A percentile compares a stretch with the other conserved stretches of the same genome.
phyloP scores from a whole-genome alignment of 2,329 filamentous ascomycete genomes.

The Fusarium sp. region DNA sequence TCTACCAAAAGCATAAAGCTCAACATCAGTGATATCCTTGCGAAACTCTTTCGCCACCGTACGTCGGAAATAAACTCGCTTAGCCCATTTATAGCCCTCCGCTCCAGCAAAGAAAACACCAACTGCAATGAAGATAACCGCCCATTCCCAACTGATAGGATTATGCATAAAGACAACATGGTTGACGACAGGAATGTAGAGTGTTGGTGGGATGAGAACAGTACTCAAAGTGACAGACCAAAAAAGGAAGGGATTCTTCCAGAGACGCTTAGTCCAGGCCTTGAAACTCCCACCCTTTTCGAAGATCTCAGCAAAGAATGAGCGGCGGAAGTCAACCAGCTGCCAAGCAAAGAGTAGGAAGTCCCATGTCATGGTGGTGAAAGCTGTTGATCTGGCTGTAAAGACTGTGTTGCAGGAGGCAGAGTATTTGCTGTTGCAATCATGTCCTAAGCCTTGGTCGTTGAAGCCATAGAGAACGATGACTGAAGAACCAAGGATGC shows the following conservation, averaged over 20 bases:
- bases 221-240: conserved; percentile 63
- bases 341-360: conserved; percentile 77
- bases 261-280: conserved; percentile 66
- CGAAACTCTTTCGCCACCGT: conserved; percentile 36
- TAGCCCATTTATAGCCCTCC: conserved; percentile 75
- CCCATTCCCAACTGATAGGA: conserved; percentile 76
- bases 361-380: conserved; percentile 74
- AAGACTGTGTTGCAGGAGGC: conserved; percentile 67
- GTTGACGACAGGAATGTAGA: conserved; percentile 77
- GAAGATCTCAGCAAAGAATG: conserved; percentile 69
- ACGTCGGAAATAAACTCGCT: conserved; percentile 64
- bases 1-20: conserved; percentile 36
- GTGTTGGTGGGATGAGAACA: conserved; percentile 65
- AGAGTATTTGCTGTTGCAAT: conserved; percentile 67
- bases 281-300: conserved; percentile 55
- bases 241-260: conserved; percentile 65
- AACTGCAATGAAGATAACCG: conserved; percentile 69
- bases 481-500: conserved; percentile 66
- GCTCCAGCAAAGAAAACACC: conserved; percentile 71
- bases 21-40: conserved; percentile 36
- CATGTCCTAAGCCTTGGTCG: conserved; percentile 65
- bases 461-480: conserved; percentile 66
- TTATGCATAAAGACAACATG: conserved; percentile 72
- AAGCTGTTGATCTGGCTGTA: conserved; percentile 72
- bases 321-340: conserved; percentile 71